Evolutionary conservation across 345 rosid genomes (phyloP).

Genomic region (Gossypium rotundifolium): DNA sequence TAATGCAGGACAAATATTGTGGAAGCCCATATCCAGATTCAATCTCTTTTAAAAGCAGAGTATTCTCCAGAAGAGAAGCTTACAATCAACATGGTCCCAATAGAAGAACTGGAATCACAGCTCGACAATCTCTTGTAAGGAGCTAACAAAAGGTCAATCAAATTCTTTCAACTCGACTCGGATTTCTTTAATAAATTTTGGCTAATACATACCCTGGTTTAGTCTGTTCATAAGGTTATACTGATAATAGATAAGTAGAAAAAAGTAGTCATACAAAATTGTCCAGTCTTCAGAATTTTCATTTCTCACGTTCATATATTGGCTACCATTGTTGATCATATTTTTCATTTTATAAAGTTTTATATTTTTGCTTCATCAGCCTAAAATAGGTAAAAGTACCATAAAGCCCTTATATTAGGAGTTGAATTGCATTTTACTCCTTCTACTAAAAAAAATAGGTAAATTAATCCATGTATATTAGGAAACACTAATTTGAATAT

Average conservation of each 20-base stretch:
- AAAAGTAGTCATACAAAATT: not conserved
- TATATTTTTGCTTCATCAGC: not conserved
- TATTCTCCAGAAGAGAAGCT: slow-evolving; percentile 65
- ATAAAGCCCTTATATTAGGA: too few species aligned
- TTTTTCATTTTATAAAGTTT: not conserved
- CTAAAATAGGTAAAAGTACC: too few species aligned
- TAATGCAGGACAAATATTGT: slow-evolving; percentile 81
- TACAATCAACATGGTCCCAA: slow-evolving; percentile 54
- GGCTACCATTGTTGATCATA: not conserved
- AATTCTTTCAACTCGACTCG: not conserved
- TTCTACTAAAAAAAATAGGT: too few species aligned
- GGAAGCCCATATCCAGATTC: slow-evolving; percentile 87
- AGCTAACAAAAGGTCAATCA: not conserved
- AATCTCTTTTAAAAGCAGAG: slow-evolving; percentile 59
- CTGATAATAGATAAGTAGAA: not conserved
- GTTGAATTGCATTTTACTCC: too few species aligned
- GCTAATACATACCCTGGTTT: not conserved
- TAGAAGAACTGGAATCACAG: slow-evolving; percentile 61
- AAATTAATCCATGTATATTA: too few species aligned
- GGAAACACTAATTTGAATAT: too few species aligned
- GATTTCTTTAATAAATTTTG: not conserved
- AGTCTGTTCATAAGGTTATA: not conserved
- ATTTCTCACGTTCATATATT: not conserved
- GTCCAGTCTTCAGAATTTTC: not conserved
- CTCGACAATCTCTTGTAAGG: slow-evolving; percentile 56